Evolutionary conservation across 805 yeast genomes (phyloP).

Genomic region (Kuraishia molischiana): DNA sequence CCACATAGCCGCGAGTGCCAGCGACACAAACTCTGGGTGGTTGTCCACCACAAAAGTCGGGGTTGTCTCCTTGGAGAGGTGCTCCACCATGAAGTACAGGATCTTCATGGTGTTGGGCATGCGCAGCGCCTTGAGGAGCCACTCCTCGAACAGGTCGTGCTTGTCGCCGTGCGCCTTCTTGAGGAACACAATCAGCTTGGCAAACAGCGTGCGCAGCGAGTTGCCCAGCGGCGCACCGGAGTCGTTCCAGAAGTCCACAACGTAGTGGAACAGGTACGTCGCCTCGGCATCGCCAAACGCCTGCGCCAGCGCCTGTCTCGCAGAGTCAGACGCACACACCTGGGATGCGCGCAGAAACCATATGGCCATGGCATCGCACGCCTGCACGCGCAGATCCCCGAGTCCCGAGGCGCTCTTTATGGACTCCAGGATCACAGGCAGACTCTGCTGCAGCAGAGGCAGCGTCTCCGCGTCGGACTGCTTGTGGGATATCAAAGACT

Average conservation of each 20-base stretch:
- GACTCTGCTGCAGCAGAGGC: slow-evolving; percentile 7
- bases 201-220: slow-evolving; percentile 52
- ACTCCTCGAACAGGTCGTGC: slow-evolving; percentile 21
- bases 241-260: slow-evolving; percentile 62
- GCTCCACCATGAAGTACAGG: slow-evolving; percentile 50
- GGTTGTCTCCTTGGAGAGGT: slow-evolving; percentile 37
- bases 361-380: slow-evolving; percentile 53
- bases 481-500: slow-evolving; percentile 1
- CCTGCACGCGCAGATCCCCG: slow-evolving; percentile 27
- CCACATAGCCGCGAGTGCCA: slow-evolving; percentile 39
- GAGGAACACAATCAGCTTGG: slow-evolving; percentile 37
- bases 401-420: slow-evolving; percentile 22
- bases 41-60: slow-evolving; percentile 26
- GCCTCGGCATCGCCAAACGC: slow-evolving; percentile 13
- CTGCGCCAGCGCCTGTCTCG: neutral
- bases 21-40: slow-evolving; percentile 35
- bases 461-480: neutral
- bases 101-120: slow-evolving; percentile 47
- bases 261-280: slow-evolving; percentile 34
- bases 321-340: slow-evolving; percentile 4
- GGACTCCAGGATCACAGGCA: slow-evolving; percentile 20
- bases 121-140: slow-evolving; percentile 35
- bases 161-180: slow-evolving; percentile 14
- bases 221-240: slow-evolving; percentile 64
- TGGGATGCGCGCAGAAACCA: slow-evolving; percentile 55